Evolutionary conservation across 2,329 filamentous ascomycete genomes (phyloP).

Genomic region (Penicillium hordei): DNA sequence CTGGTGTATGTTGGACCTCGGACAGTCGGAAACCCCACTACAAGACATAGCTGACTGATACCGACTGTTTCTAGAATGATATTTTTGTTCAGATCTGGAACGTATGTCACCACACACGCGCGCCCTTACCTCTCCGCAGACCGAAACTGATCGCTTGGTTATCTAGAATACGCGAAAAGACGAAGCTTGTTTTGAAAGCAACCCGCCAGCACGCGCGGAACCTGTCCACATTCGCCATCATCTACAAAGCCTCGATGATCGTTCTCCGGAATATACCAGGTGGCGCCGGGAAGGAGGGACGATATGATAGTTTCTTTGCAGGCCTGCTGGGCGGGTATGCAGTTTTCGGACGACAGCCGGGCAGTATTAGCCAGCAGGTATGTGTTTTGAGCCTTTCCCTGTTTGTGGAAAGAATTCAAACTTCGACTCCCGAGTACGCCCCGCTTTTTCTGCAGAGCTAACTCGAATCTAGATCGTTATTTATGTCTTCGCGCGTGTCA

Average conservation of each 20-base stretch:
- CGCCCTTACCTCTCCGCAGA: slow-evolving; percentile 4
- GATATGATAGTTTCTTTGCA: slow-evolving; percentile 80
- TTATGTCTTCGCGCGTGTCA: slow-evolving; percentile 92
- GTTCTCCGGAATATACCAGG: slow-evolving; percentile 61
- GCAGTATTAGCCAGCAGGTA: slow-evolving; percentile 75
- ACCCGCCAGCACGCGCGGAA: slow-evolving; percentile 90
- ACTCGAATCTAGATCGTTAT: slow-evolving; percentile 73
- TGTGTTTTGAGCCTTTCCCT: background rate
- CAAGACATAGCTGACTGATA: slow-evolving; percentile 16
- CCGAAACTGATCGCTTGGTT: slow-evolving; percentile 14
- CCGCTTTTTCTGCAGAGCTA: slow-evolving; percentile 2
- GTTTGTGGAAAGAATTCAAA: too few relatives aligned
- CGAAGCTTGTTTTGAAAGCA: slow-evolving; percentile 73
- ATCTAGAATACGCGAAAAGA: slow-evolving; percentile 69
- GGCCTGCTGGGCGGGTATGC: slow-evolving; percentile 88
- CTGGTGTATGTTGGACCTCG: slow-evolving; percentile 62
- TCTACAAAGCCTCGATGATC: slow-evolving; percentile 85
- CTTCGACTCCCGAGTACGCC: background rate
- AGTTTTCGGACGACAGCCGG: slow-evolving; percentile 81
- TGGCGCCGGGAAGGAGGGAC: slow-evolving; percentile 58
- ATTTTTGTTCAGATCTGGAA: slow-evolving; percentile 89
- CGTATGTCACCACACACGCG: slow-evolving; percentile 54
- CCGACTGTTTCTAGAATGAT: slow-evolving; percentile 68
- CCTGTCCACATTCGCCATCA: slow-evolving; percentile 82
- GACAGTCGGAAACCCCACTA: background rate